Percentiles rank a stretch among this genome's conserved stretches.
phyloP scores from a whole-genome alignment of 176 grass and related monocot genomes.

The Aegilops umbellulata region DNA sequence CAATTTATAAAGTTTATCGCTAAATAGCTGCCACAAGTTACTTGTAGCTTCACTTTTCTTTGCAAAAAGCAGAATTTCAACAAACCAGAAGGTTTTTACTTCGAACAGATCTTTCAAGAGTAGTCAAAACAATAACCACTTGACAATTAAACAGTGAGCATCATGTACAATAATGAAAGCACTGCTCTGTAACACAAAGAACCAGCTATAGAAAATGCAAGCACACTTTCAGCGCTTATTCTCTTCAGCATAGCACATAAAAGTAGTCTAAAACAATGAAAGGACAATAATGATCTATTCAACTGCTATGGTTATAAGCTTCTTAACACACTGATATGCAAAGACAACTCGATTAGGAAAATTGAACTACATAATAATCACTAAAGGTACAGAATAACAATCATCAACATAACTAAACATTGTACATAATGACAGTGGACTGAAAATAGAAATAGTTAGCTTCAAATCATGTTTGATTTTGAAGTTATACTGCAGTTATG shows the following conservation, averaged over 20 bases:
- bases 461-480: neutral
- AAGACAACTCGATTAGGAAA: too few species aligned
- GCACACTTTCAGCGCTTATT: neutral
- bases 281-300: neutral
- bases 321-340: neutral
- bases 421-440: neutral
- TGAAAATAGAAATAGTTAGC: neutral
- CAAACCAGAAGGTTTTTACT: neutral
- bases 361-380: neutral
- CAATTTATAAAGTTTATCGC: neutral
- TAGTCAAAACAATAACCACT: neutral
- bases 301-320: neutral
- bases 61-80: neutral
- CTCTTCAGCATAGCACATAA: constrained; percentile 11
- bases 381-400: neutral
- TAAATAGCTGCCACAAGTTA: neutral
- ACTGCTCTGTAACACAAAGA: constrained; percentile 16
- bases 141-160: constrained; percentile 15
- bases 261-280: neutral
- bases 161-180: neutral
- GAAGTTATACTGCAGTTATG: neutral
- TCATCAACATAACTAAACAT: constrained; percentile 8
- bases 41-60: constrained; percentile 11
- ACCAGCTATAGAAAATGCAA: constrained; percentile 9
- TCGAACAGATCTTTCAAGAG: neutral